These are phyloP conservation scores for Lentinus brumalis DNA, from an alignment of 768 basidiomycete genomes.

Conservation along the genomic window DNA sequence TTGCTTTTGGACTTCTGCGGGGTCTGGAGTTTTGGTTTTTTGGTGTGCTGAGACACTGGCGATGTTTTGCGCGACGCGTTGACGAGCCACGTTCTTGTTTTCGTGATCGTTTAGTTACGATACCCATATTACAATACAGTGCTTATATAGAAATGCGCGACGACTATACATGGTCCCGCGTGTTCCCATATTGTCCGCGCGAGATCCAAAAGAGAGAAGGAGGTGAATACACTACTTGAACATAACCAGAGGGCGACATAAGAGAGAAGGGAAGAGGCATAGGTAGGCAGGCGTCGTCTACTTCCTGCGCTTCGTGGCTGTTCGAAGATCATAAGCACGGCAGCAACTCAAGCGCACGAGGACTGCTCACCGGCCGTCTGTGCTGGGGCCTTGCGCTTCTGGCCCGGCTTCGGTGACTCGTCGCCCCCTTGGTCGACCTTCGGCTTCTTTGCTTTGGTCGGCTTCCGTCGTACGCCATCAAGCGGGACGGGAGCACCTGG, in stretches of 20 bases:
- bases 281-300: slow-evolving; percentile 18
- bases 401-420: slow-evolving; percentile 25
- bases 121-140: slow-evolving; percentile 4
- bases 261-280: not conserved
- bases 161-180: not conserved
- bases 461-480: slow-evolving; percentile 18
- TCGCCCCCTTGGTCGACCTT: slow-evolving; percentile 30
- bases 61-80: not conserved
- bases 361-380: slow-evolving; percentile 25
- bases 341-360: not conserved
- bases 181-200: not conserved
- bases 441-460: slow-evolving; percentile 19
- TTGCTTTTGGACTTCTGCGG: no score
- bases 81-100: not conserved
- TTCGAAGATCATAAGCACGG: not conserved
- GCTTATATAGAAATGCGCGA: not conserved
- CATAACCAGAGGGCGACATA: not conserved
- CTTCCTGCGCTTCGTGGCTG: slow-evolving; percentile 44
- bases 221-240: not conserved
- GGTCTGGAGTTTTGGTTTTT: not conserved
- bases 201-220: not conserved
- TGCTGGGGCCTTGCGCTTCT: slow-evolving; percentile 49
- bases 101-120: not conserved
- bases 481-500: slow-evolving; percentile 51
- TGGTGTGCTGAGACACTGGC: not conserved